Evolutionary conservation across 805 yeast species (phyloP).

Genomic region (Tetrapisispora iriomotensis): DNA sequence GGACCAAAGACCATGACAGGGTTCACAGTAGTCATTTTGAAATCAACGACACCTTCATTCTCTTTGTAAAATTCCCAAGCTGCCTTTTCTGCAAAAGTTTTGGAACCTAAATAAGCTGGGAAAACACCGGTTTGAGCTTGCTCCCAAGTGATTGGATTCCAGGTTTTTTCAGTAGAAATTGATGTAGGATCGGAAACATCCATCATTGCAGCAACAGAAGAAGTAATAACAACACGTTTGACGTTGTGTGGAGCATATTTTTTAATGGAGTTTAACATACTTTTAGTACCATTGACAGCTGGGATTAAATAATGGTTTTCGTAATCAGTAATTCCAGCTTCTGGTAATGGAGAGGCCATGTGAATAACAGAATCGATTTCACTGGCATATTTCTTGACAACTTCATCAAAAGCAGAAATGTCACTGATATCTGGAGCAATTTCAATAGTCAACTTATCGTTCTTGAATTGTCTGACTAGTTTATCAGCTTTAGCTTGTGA

Average conservation of each 20-base stretch:
- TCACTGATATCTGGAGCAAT: slow-evolving; percentile 30
- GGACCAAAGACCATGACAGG: slow-evolving; percentile 57
- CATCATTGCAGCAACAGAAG: slow-evolving; percentile 43
- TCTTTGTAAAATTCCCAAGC: slow-evolving; percentile 45
- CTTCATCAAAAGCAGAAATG: slow-evolving; percentile 37
- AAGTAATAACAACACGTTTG: slow-evolving; percentile 41
- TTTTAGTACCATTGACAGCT: slow-evolving; percentile 43
- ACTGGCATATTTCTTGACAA: slow-evolving; percentile 30
- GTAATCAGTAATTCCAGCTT: slow-evolving; percentile 30
- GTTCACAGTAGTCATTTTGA: slow-evolving; percentile 39
- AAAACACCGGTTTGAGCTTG: slow-evolving; percentile 30
- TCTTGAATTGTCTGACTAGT: slow-evolving; percentile 27
- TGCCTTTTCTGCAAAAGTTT: slow-evolving; percentile 48
- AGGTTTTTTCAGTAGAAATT: slow-evolving; percentile 37
- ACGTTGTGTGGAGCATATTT: slow-evolving; percentile 34
- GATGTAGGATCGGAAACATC: slow-evolving; percentile 23
- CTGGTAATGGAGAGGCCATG: slow-evolving; percentile 38
- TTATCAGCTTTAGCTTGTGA: slow-evolving; percentile 34
- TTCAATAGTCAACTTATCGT: slow-evolving; percentile 21
- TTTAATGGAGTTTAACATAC: slow-evolving; percentile 36
- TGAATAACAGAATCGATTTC: slow-evolving; percentile 39
- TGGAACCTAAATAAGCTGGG: slow-evolving; percentile 48
- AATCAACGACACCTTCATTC: slow-evolving; percentile 26
- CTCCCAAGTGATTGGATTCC: slow-evolving; percentile 49
- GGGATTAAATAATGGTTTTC: slow-evolving; percentile 43